Base-by-base conservation (phyloP, 192 early-diverging fungal genomes). In the Cladochytrium replicatum region DNA sequence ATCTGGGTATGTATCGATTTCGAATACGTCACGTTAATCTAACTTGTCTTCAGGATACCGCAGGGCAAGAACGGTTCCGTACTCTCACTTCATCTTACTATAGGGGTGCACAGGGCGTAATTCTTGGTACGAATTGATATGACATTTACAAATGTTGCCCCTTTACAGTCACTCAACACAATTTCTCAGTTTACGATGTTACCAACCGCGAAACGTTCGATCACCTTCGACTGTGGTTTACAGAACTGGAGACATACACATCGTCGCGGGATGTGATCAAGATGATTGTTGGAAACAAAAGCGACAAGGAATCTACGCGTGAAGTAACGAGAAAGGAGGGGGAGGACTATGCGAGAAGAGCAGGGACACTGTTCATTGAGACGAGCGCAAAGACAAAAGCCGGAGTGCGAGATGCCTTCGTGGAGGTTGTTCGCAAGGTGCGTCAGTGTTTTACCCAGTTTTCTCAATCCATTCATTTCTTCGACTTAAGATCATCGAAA, bases 281-380 rank as follows among this genome's bases (percentile, higher is more conserved):
- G 68, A 95, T 97, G 78, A 84, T 99, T 61, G 87, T 99, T 15
- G 96, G 93, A 43, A 99, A 99, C 67, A 99, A 99, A 61, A 81
- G 88, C 37, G 96, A 99, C 71, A 92, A 90, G 75, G 91, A 87
- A 69, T 52, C 49, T 2, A 42, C 54, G 1, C 61, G 88, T 30
- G 81, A 81, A 44, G 93, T 99, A 44, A 65, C 81, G 23, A 60
- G 81, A 48, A 81, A 85, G 52, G 95, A 99, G 54, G 95, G 92
- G 19, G 83, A 82, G 32, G 88, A 81, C n/a, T 91, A 88, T 60
- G 95, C 95, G 22, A 71, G 77, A 42, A 80, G 81, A 50, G 77
- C 89, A 64, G 86, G 91, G 41, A 89, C 91, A 5, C 67, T 99
- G 61, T 99, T 97, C 67, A 78, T 94, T 29, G 95, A 99, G 64